Evolutionary conservation across 495 filamentous ascomycete species (phyloP), one percentile per base, ranked within the genome.

Genomic region (Penicillium psychrofluorescens): DNA sequence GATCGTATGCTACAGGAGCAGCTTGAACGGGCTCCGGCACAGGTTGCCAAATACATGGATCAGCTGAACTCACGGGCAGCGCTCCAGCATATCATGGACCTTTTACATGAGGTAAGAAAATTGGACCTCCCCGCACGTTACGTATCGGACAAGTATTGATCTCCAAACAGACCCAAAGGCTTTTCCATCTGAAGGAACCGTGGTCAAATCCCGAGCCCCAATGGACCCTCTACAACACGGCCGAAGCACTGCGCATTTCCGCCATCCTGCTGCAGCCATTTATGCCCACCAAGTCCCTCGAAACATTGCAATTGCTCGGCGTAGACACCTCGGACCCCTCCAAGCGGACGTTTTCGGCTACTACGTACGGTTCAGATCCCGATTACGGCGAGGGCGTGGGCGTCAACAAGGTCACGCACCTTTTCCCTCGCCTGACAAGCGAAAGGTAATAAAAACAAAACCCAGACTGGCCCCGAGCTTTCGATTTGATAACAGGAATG

Each of bases 251-350:
- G 35, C 83, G 92, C 14, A 77, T 96, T 30, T 64, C 68, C 4
- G 88, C 83, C 8, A 95, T 97, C 43, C 67, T 97, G 31, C 67
- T 98, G 28, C 91, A 95, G 61, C 90, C 92, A 4, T 90, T 85
- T 56, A 90, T 97, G 75, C 92, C 92, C 4, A 71, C 63, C n/a
- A 95, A 91, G 62, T 74, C 86, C 36, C 59, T 65, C 30, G 71
- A 82, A 51, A 55, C 97, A 36, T 74, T 97, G 9, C 86, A 95
- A 56, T 74, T 77, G 53, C 67, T 98, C 4, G 81, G 85, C 8
- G 89, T 97, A 12, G 65, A 69, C n/a, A 54, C 57, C 11, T 46
- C 55, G 35, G 52, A 67, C 41, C 46, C 57, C 34, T 51, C 53
- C 35, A 74, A 77, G 35, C 71, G 72, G 51, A 71, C 84, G 45